These are phyloP conservation scores for Tagetes erecta DNA, from an alignment of 129 eudicot genomes.

Conservation along the genomic window DNA sequence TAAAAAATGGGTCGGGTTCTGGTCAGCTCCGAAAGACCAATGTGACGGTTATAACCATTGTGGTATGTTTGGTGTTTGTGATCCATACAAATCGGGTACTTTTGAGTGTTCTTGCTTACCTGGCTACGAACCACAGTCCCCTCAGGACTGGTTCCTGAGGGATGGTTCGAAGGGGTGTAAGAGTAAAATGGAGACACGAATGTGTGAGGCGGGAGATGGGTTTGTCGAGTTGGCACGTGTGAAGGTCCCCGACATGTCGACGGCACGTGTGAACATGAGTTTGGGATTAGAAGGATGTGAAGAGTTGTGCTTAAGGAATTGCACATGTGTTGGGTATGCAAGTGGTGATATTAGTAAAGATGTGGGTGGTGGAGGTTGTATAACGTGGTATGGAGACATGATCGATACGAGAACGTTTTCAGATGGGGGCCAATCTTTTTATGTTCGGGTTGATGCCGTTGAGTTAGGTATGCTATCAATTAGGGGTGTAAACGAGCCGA, in stretches of 20 bases:
- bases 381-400: conserved; percentile 8
- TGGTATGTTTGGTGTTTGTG: conserved; percentile 43
- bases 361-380: conserved; percentile 9
- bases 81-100: conserved; percentile 24
- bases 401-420: conserved; percentile 5
- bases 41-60: conserved; percentile 47
- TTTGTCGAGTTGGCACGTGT: conserved; percentile 38
- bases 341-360: conserved; percentile 20
- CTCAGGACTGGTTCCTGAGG: conserved; percentile 47
- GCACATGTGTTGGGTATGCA: conserved; percentile 57
- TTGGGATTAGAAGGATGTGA: conserved; percentile 43
- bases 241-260: conserved; percentile 49
- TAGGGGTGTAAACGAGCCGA: too few species aligned
- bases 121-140: conserved; percentile 44
- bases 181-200: conserved; percentile 17
- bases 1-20: conserved; percentile 35
- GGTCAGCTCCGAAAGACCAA: conserved; percentile 41
- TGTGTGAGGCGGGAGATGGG: conserved; percentile 38
- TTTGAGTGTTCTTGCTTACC: conserved; percentile 44
- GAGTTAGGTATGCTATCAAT: conserved; percentile 45
- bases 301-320: conserved; percentile 45
- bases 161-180: conserved; percentile 52
- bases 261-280: conserved; percentile 41
- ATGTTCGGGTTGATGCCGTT: conserved; percentile 45
- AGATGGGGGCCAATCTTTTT: conserved; percentile 35